Percentiles rank a stretch among this genome's conserved stretches.
Evolutionary conservation across 106 monocot genomes (phyloP).

Genomic region (Allium cepa): DNA sequence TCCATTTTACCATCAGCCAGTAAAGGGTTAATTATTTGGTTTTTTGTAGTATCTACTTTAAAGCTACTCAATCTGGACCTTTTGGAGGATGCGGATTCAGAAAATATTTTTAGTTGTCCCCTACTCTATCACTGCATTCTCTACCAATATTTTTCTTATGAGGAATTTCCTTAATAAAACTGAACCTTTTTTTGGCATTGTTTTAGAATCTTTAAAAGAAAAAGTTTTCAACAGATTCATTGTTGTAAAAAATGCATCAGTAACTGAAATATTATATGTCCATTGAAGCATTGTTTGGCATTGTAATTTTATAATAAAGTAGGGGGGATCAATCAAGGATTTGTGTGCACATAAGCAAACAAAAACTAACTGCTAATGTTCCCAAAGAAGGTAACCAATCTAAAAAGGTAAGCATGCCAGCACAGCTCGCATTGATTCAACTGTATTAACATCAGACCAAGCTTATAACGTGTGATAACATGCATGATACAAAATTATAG

Average conservation of each 20-base stretch:
- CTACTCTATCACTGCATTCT: conserved; percentile 36
- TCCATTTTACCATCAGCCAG: conserved; percentile 17
- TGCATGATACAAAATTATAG: too few species aligned
- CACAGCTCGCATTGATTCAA: too few species aligned
- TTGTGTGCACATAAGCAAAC: too few species aligned
- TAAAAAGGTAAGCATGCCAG: too few species aligned
- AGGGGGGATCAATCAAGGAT: too few species aligned
- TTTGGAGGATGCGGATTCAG: conserved; percentile 55
- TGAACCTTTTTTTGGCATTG: conserved; percentile 48
- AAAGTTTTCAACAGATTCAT: conserved; percentile 38
- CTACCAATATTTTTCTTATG: conserved; percentile 32
- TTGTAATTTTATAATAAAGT: too few species aligned
- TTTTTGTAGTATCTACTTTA: conserved; percentile 28
- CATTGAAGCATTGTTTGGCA: too few species aligned
- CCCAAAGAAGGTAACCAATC: too few species aligned
- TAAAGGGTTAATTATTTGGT: conserved; percentile 11
- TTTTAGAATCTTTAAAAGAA: conserved; percentile 44
- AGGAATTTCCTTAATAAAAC: conserved; percentile 27
- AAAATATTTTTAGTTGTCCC: conserved; percentile 14
- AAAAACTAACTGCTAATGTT: too few species aligned
- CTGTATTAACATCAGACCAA: too few species aligned
- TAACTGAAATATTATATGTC: too few species aligned
- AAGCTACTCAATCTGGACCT: conserved; percentile 11
- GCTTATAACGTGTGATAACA: too few species aligned
- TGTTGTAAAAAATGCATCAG: conserved; percentile 9